Base-by-base conservation (phyloP, 352 stramenopile species). In the Globisporangium takayamanum region DNA sequence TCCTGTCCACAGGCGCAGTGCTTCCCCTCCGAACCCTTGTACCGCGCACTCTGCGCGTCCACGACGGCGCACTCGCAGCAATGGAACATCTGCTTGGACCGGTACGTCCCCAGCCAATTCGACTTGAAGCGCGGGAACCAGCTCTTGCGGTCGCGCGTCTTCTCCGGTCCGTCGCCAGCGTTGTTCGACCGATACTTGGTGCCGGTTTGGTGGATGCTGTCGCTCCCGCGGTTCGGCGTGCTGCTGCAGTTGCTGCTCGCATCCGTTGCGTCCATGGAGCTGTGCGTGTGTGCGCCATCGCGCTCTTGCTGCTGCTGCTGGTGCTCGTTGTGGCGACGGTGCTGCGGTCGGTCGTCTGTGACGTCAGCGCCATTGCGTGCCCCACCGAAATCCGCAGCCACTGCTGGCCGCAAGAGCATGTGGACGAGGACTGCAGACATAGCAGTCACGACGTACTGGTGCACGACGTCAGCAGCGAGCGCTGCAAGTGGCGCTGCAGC, bases 101-200 rank as follows among this genome's bases (percentile, higher is more conserved):
- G 82, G 63, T 88, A 94, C 28, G 79, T 91, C 60, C 84, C 84
- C n/a, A 92, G 68, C 78, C 82, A 89, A 51, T 91, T 94, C 46
- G 82, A 92, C 64, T 94, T 94, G 71, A 94, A 94, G 53, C 84
- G 84, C 33, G 84, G 84, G 63, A 94, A 94, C 84, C 84, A 94
- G 57, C 72, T 85, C 67, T 90, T 90, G 67, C 82, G 82, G 63
- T 94, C 84, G 62, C 84, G 80, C 22, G 84, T 94, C 73, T 94
- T 94, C 70, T 94, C 84, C 12, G 84, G 84, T 37, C 78, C 79
- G 36, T 91, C 81, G 52, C 81, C 78, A 16, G 81, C 79, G 58
- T 80, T 88, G 64, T 90, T 90, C 30, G 78, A 89, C 46, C 80
- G 79, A 57, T 88, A 90, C 14, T 62, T 58, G 3, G 74, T 79